A percentile compares a stretch with the other conserved stretches of the same genome.
phyloP scores from a whole-genome alignment of 176 grass and related monocot genomes.

The Chloris gayana region DNA sequence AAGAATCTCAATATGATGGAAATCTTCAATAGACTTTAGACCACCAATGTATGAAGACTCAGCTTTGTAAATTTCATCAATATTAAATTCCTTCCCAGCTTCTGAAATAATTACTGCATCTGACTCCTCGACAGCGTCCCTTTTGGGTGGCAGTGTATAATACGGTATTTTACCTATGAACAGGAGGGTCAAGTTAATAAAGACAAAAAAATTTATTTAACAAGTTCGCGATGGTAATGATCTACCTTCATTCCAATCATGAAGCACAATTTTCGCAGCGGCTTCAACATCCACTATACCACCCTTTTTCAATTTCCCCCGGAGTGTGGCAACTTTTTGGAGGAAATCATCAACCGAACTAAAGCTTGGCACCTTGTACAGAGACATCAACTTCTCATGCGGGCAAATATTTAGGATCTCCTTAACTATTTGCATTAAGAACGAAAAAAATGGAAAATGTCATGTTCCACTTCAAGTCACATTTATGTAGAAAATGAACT shows the following conservation, averaged over 20 bases:
- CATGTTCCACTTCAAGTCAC: constrained; percentile 19
- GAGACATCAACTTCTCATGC: constrained; percentile 69
- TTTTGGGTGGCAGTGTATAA: constrained; percentile 79
- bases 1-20: constrained; percentile 82
- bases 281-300: constrained; percentile 90
- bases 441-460: constrained; percentile 25
- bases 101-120: constrained; percentile 70
- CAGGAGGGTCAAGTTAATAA: background rate
- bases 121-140: constrained; percentile 47
- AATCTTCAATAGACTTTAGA: constrained; percentile 80
- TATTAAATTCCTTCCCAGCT: constrained; percentile 75
- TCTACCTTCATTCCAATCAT: constrained; percentile 98
- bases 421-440: constrained; percentile 65
- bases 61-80: constrained; percentile 81
- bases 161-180: constrained; percentile 94
- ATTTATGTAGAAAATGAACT: constrained; percentile 13
- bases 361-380: constrained; percentile 85
- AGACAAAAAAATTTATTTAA: background rate
- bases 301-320: constrained; percentile 92
- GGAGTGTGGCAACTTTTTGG: constrained; percentile 75
- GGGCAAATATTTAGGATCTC: constrained; percentile 86
- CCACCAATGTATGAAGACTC: constrained; percentile 81
- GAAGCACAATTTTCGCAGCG: constrained; percentile 88
- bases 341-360: constrained; percentile 92
- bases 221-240: constrained; percentile 15